Percentiles rank a stretch among this genome's conserved stretches.
phyloP scores from a whole-genome alignment of 2,329 filamentous ascomycete genomes.

The Fusarium algeriense region DNA sequence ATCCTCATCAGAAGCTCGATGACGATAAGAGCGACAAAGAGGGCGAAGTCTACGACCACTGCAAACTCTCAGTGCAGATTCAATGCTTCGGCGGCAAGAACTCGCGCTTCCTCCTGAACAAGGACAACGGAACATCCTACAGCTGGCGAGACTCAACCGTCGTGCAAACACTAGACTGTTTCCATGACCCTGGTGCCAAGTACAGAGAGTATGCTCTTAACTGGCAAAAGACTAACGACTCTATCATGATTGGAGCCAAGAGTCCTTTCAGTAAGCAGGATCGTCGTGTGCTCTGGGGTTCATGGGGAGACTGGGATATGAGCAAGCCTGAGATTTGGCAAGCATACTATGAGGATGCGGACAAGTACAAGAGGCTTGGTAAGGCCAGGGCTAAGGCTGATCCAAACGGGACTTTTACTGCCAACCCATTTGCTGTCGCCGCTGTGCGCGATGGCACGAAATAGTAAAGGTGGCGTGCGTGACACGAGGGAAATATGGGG shows the following conservation, averaged over 20 bases:
- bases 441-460: constrained; percentile 6
- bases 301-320: constrained; percentile 54
- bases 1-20: constrained; percentile 24
- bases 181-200: constrained; percentile 51
- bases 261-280: constrained; percentile 54
- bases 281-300: constrained; percentile 56
- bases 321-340: constrained; percentile 49
- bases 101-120: constrained; percentile 57
- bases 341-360: constrained; percentile 52
- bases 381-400: constrained; percentile 49
- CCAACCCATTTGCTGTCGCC: constrained; percentile 51
- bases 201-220: constrained; percentile 52
- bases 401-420: constrained; percentile 54
- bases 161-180: constrained; percentile 57
- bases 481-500: background rate
- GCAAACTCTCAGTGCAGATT: constrained; percentile 60
- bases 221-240: constrained; percentile 59
- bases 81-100: constrained; percentile 60
- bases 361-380: constrained; percentile 51
- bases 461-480: background rate
- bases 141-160: constrained; percentile 62
- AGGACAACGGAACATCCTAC: constrained; percentile 60
- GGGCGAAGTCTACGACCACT: constrained; percentile 49
- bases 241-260: constrained; percentile 46
- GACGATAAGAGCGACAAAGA: constrained; percentile 20